Evolutionary conservation across 179 eudicot genomes (phyloP), one percentile per base, ranked within the genome.

Genomic region (Spinacia oleracea): DNA sequence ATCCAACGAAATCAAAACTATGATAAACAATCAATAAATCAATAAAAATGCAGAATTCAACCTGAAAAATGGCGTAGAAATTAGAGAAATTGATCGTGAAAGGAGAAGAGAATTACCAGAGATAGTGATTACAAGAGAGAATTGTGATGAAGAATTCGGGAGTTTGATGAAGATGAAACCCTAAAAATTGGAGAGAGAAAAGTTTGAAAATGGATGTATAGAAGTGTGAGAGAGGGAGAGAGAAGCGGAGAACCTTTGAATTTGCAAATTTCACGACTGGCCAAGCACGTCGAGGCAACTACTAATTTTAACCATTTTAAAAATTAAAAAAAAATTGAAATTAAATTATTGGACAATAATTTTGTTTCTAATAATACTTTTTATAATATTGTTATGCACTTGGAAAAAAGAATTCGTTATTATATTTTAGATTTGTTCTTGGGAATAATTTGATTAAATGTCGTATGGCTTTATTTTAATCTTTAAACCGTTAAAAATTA

Each of bases 231-330:
- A 16, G 34, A 16, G 40, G 6, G 74, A 72, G 75, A 53, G 34
- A 72, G 27, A 72, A 72, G 8, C 74, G 75, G 75, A 72, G 75
- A 27, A 51, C 75, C 75, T 32, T 72, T 72, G 45, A 72, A 51
- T 72, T 31, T 51, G 62, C 75, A 72, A 72, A 15, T 27, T 72
- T 72, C 29, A 51, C 75, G 75, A 72, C 9, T 50, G 29, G 25
- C 75, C 75, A 72, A 72, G 62, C 75, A 72, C 63, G 62, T 72
- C 20, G 31, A 68, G 3, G 2, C 34, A 45, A 10, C 16, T 66
- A 38, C 40, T 38, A 38, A 38, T 38, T 38, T 38, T 0, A 38
- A 38, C 4, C 6, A 38, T 38, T 38, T 38, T 35, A 1, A 4
- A 35, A 35, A 35, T 35, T 35, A 35, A 35, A 35, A n/a, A n/a